Base-by-base conservation (phyloP, 169 alveolate species). In the Eimeria sp. region DNA sequence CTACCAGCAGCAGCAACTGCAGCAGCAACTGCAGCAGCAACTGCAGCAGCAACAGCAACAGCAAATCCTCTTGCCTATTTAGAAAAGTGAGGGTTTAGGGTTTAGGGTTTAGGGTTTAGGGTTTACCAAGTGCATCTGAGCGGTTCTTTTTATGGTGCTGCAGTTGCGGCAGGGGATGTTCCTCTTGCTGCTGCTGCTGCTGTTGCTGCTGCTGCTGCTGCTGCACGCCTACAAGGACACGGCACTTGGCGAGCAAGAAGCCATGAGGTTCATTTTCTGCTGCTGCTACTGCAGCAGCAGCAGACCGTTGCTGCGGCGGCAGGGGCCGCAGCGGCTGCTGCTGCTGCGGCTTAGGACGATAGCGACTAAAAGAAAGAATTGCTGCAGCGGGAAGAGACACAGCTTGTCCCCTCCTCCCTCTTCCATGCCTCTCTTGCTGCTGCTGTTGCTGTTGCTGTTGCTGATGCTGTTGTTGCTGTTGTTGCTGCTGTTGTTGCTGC, bases 101-200 rank as follows among this genome's bases (percentile, higher is more conserved):
- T 65, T 65, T 65, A 65, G 76, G 76, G 76, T 65, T 65, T 65
- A 65, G 76, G 76, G 76, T 65, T 65, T 65, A 65, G 76, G 76
- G 76, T 65, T 65, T 73, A 73, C 84, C 84, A 49, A 73, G 84
- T 16, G 11, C 54, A 40, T 73, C 84, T 73, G 84, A 27, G 54
- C 43, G 54, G 45, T 40, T 45, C 84, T 40, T 73, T 57, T 10
- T 73, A 30, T n/a, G 7, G 16, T 73, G 49, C 84, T 73, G 84
- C 84, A 73, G 84, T 49, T 73, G 84, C 10, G 78, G 78, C 78
- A 67, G 78, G 0, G 84, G 84, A 1, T n/a, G 84, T 16, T 22
- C 14, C 20, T 73, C 84, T 30, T 73, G 84, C 84, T 73, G 84
- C 58, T 34, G 84, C 84, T 73, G 84, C 84, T 73, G 84, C 84